Conservation (phyloP, 192 early-diverging fungal genomes). For the Linnemannia schmuckeri region DNA sequence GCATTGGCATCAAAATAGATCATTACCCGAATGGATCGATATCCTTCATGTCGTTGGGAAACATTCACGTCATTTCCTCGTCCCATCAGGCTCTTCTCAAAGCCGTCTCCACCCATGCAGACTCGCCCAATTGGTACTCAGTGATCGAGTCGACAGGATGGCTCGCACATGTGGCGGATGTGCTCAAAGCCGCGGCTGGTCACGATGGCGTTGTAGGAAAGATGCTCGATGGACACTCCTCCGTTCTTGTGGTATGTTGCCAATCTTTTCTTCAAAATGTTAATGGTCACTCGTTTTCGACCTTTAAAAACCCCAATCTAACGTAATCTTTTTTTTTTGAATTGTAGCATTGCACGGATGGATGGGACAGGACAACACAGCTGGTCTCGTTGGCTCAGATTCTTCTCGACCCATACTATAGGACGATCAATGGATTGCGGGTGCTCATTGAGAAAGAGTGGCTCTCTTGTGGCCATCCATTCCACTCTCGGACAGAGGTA, state of each 20-base stretch:
- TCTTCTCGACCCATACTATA: slow-evolving; percentile 57
- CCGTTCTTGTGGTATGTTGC: slow-evolving; percentile 55
- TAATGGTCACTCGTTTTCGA: neutral
- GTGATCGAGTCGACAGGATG: slow-evolving; percentile 59
- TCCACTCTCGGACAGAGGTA: slow-evolving; percentile 44
- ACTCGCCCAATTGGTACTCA: slow-evolving; percentile 53
- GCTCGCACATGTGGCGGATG: slow-evolving; percentile 55
- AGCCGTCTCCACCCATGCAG: slow-evolving; percentile 44
- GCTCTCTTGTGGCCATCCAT: slow-evolving; percentile 58
- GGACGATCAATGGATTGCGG: slow-evolving; percentile 55
- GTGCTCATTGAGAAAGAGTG: slow-evolving; percentile 63
- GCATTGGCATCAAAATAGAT: slow-evolving; percentile 11
- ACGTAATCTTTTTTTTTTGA: neutral
- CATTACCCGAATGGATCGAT: slow-evolving; percentile 57
- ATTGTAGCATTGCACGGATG: slow-evolving; percentile 62
- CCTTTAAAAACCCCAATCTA: neutral
- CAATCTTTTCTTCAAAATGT: neutral
- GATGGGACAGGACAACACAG: slow-evolving; percentile 62
- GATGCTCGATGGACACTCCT: slow-evolving; percentile 44
- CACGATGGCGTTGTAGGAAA: slow-evolving; percentile 55
- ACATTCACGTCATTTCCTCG: slow-evolving; percentile 53
- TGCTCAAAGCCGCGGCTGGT: slow-evolving; percentile 55
- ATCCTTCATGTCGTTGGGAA: slow-evolving; percentile 45
- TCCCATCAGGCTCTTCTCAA: slow-evolving; percentile 48
- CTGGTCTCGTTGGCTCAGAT: slow-evolving; percentile 60